phyloP scores from a whole-genome alignment of 2,329 filamentous ascomycete genomes.

The Fusarium subglutinans region DNA sequence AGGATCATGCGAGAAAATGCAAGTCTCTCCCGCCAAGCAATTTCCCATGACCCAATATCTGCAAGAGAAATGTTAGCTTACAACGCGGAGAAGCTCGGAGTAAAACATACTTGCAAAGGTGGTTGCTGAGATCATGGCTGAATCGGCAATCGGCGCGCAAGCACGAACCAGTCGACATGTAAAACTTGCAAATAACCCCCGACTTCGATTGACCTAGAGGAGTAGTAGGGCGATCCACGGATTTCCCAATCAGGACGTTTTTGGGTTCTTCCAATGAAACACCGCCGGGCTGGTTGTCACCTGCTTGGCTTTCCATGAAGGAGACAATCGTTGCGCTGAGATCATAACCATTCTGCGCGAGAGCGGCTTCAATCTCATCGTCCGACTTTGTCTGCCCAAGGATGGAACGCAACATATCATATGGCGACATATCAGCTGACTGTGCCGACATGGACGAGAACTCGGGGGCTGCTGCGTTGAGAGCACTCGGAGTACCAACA shows the following conservation, averaged over 20 bases:
- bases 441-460: conserved; percentile 69
- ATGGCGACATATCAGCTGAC: conserved; percentile 93
- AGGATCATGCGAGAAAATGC: conserved; percentile 97
- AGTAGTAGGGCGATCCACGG: conserved; percentile 82
- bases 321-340: conserved; percentile 89
- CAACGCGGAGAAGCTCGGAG: neutral
- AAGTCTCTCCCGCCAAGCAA: conserved; percentile 91
- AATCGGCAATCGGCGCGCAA: conserved; percentile 95
- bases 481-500: conserved; percentile 71
- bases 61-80: conserved; percentile 8
- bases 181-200: conserved; percentile 96
- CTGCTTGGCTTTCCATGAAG: conserved; percentile 77
- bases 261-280: conserved; percentile 63
- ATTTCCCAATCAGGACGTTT: conserved; percentile 86
- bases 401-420: conserved; percentile 96
- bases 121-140: conserved; percentile 93
- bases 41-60: conserved; percentile 97
- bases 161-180: conserved; percentile 93
- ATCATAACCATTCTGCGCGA: conserved; percentile 91
- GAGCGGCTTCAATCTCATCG: conserved; percentile 91
- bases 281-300: conserved; percentile 44
- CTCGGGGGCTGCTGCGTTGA: conserved; percentile 84
- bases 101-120: conserved; percentile 91
- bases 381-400: conserved; percentile 88
- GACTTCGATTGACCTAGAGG: conserved; percentile 81